These are phyloP conservation scores for Myriosclerotinia curreyana DNA, from an alignment of 2,329 filamentous ascomycete species.

Conservation along the genomic window DNA sequence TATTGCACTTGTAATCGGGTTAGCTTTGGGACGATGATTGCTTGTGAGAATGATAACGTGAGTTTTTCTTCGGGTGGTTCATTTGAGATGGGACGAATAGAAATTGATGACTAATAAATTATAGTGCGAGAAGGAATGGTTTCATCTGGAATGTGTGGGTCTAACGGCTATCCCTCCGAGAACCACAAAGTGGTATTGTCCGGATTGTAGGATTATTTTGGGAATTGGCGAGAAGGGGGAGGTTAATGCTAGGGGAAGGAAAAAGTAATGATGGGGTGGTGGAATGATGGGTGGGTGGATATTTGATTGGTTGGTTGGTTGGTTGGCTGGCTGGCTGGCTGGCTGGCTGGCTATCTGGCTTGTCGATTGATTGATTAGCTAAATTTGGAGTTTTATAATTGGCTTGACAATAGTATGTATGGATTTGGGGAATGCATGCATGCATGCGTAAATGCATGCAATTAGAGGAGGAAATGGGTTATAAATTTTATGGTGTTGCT, in stretches of 20 bases:
- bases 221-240: slow-evolving; percentile 63
- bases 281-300: background rate
- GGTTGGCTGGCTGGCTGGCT: background rate
- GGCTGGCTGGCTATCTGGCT: too few relatives aligned
- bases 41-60: slow-evolving; percentile 75
- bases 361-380: too few relatives aligned
- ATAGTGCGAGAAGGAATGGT: slow-evolving; percentile 79
- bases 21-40: slow-evolving; percentile 80
- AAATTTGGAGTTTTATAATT: too few relatives aligned
- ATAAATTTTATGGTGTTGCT: too few relatives aligned
- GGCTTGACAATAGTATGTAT: too few relatives aligned
- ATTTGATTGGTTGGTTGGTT: background rate
- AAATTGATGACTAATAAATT: slow-evolving; percentile 26
- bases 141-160: slow-evolving; percentile 75
- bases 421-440: too few relatives aligned
- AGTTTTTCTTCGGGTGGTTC: slow-evolving; percentile 40
- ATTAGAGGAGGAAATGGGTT: too few relatives aligned
- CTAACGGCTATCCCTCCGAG: slow-evolving; percentile 65
- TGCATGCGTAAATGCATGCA: too few relatives aligned
- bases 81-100: background rate
- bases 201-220: slow-evolving; percentile 64
- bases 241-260: slow-evolving; percentile 45
- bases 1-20: slow-evolving; percentile 80
- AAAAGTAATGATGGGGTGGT: slow-evolving; percentile 35
- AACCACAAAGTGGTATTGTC: slow-evolving; percentile 82